phyloP scores from a whole-genome alignment of 2,329 filamentous ascomycete genomes.

The Albifimbria verrucaria region DNA sequence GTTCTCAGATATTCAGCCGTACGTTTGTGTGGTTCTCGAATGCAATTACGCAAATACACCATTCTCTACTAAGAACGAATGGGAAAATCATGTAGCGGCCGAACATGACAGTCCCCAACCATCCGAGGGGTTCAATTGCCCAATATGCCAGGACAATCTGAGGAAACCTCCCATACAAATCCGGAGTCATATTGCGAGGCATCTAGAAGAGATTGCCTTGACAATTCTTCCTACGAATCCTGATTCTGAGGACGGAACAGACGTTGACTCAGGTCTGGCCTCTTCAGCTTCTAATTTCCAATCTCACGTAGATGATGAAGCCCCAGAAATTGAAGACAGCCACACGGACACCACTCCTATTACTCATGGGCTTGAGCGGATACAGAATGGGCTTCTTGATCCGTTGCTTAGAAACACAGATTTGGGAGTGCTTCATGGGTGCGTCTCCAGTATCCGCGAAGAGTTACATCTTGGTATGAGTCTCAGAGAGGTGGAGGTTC shows the following conservation, averaged over 20 bases:
- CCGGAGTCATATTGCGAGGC: not conserved
- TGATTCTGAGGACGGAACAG: not conserved
- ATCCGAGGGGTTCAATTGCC: not conserved
- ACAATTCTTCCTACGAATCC: not conserved
- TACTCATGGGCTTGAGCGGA: not conserved
- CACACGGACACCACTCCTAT: not conserved
- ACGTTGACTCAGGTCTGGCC: not conserved
- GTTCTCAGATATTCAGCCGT: not conserved
- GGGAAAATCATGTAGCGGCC: not conserved
- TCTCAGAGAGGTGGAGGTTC: not conserved
- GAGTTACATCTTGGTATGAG: not conserved
- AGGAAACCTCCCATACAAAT: not conserved
- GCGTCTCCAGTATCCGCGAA: not conserved
- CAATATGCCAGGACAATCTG: not conserved
- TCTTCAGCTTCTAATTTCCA: not conserved
- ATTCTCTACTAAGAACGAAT: not conserved
- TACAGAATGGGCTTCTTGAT: not conserved
- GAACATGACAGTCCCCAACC: not conserved
- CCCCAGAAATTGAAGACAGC: not conserved
- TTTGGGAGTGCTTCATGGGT: not conserved
- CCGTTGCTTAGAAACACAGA: not conserved
- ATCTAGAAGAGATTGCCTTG: constrained; percentile 1
- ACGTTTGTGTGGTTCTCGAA: not conserved
- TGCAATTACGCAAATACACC: not conserved
- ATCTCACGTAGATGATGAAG: too few species aligned